These are phyloP conservation scores for Solanum etuberosum DNA, from an alignment of 257 asterid species.

Conservation along the genomic window DNA sequence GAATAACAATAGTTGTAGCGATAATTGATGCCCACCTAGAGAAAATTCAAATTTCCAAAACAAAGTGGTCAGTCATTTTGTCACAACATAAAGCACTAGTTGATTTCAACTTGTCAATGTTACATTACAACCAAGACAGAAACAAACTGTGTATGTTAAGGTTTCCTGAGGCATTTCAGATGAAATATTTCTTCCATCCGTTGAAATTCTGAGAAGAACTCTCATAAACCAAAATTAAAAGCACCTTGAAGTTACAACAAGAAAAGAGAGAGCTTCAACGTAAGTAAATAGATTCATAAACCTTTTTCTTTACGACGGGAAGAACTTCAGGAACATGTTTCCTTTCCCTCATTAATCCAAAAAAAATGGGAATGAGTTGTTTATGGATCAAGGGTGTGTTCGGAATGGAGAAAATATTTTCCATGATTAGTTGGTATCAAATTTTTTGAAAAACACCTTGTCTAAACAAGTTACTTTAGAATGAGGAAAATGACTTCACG, in stretches of 20 bases:
- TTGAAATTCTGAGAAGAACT: not conserved
- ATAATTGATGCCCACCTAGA: constrained; percentile 88
- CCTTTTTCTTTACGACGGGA: not conserved
- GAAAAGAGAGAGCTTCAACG: not conserved
- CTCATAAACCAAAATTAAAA: not conserved
- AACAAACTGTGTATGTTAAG: not conserved
- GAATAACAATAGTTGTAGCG: constrained; percentile 55
- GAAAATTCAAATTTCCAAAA: not conserved
- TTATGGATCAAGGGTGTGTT: not conserved
- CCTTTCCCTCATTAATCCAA: not conserved
- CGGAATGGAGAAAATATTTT: not conserved
- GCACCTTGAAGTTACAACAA: not conserved
- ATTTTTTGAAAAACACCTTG: not conserved
- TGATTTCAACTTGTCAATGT: not conserved
- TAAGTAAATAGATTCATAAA: not conserved
- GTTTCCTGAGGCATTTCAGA: not conserved
- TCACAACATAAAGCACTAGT: not conserved
- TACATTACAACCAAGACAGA: not conserved
- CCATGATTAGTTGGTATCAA: not conserved
- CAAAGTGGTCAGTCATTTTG: not conserved
- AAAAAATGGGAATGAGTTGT: not conserved
- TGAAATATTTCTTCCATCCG: not conserved
- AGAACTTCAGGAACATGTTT: not conserved
- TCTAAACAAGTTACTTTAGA: not conserved
- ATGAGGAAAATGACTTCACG: not conserved